phyloP scores from a whole-genome alignment of 2,329 filamentous ascomycete genomes.

The Raffaelea deltoideospora region DNA sequence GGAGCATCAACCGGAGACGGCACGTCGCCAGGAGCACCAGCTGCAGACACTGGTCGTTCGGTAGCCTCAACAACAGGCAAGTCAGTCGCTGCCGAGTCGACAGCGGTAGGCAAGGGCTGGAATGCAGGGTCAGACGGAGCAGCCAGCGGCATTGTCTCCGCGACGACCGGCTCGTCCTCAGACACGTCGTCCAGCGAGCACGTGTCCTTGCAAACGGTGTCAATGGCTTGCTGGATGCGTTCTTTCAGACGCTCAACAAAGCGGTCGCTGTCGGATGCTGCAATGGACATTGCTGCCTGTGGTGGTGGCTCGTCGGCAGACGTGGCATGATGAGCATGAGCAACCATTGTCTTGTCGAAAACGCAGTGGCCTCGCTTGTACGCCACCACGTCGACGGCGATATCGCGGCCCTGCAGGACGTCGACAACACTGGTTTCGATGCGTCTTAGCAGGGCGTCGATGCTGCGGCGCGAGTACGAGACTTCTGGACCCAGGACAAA shows the following conservation, averaged over 20 bases:
- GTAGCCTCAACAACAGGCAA: not conserved
- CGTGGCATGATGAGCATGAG: constrained; percentile 16
- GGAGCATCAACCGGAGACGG: no score
- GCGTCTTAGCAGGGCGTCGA: constrained; percentile 34
- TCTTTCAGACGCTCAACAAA: constrained; percentile 26
- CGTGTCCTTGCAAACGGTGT: constrained; percentile 35
- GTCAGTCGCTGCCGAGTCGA: not conserved
- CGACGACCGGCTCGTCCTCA: constrained; percentile 3
- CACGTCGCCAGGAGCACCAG: no score
- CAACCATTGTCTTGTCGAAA: constrained; percentile 31
- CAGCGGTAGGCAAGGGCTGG: no score
- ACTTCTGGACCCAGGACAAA: constrained; percentile 26
- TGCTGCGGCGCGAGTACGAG: constrained; percentile 26
- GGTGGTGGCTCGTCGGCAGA: constrained; percentile 17
- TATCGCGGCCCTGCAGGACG: constrained; percentile 29
- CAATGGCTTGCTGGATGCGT: constrained; percentile 31
- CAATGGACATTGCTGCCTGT: no score
- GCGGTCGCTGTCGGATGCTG: no score
- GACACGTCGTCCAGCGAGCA: constrained; percentile 25
- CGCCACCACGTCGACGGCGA: constrained; percentile 29
- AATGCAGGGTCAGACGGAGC: not conserved
- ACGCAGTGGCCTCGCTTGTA: constrained; percentile 39
- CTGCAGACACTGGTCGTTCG: not conserved
- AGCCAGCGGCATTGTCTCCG: not conserved
- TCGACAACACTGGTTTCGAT: constrained; percentile 34